Conservation (phyloP, 2,329 filamentous ascomycete species). For the Fusarium sarcochroum region DNA sequence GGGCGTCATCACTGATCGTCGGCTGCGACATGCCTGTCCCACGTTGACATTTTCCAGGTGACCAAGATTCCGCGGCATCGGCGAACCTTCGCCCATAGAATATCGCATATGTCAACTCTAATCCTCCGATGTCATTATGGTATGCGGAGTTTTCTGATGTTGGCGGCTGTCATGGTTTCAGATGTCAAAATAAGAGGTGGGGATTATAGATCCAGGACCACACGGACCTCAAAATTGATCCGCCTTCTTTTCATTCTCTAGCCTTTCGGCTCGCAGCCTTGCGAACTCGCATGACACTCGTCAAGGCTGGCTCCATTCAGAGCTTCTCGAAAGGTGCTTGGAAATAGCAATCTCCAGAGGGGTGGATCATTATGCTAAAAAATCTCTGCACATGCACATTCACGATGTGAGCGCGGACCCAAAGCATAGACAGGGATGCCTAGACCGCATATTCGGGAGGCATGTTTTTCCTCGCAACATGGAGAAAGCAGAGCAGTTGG, state of each 20-base stretch:
- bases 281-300: conserved; percentile 38
- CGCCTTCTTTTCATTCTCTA: conserved; percentile 22
- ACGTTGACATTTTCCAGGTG: conserved; percentile 35
- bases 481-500: conserved; percentile 8
- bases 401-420: conserved; percentile 33
- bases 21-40: conserved; percentile 42
- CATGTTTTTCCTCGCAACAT: conserved; percentile 38
- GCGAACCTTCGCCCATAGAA: conserved; percentile 13
- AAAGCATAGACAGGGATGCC: conserved; percentile 44
- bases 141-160: conserved; percentile 19
- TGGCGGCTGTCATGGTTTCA: conserved; percentile 33
- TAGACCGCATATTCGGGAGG: conserved; percentile 44
- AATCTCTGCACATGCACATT: conserved; percentile 43
- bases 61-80: conserved; percentile 30
- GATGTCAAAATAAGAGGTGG: conserved; percentile 36
- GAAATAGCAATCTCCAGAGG: conserved; percentile 41
- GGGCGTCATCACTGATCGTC: conserved; percentile 36
- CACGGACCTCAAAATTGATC: conserved; percentile 32
- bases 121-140: conserved; percentile 10
- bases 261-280: conserved; percentile 38
- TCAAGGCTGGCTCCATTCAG: conserved; percentile 25
- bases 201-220: conserved; percentile 19
- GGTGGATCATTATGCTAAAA: conserved; percentile 46
- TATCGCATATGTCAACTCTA: conserved; percentile 27
- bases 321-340: conserved; percentile 34